Percentiles rank a stretch among this genome's conserved stretches.
Conservation (phyloP, 306 rosid genomes). For the Prunus padus region DNA sequence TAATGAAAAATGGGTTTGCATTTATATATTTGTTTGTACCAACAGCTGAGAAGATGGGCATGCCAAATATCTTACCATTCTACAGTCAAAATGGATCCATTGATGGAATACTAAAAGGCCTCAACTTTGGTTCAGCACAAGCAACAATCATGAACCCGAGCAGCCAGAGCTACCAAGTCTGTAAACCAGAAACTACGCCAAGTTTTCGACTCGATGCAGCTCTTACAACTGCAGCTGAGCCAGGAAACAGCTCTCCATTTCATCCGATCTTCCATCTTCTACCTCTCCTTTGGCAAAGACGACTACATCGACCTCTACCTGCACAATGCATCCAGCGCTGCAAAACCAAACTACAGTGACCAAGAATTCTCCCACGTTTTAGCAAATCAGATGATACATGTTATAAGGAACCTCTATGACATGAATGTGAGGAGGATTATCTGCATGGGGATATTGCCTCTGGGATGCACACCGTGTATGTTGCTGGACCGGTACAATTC, state of each 20-base stretch:
- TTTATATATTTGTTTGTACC: not conserved
- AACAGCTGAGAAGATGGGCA: conserved; percentile 70
- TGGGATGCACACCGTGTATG: conserved; percentile 75
- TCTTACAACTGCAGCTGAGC: conserved; percentile 54
- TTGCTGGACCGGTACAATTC: conserved; percentile 25
- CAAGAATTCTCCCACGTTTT: conserved; percentile 50
- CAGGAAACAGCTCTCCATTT: conserved; percentile 41
- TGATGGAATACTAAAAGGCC: conserved; percentile 50
- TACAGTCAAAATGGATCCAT: conserved; percentile 71
- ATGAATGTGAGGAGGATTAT: conserved; percentile 65
- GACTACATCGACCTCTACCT: conserved; percentile 61
- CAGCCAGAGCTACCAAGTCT: conserved; percentile 71
- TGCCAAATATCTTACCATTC: conserved; percentile 47
- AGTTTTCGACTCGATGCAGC: conserved; percentile 64
- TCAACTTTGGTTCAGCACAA: conserved; percentile 79
- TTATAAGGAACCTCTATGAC: conserved; percentile 57
- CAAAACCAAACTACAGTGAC: conserved; percentile 16
- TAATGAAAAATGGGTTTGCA: not conserved
- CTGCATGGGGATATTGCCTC: conserved; percentile 67
- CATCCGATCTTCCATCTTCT: conserved; percentile 60
- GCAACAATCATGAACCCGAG: conserved; percentile 70
- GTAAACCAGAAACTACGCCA: conserved; percentile 86
- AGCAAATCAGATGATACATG: conserved; percentile 61
- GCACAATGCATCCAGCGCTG: conserved; percentile 26
- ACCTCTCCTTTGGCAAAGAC: conserved; percentile 79